Evolutionary conservation across 1,284 basidiomycete genomes (phyloP), one percentile per base, ranked within the genome.

Genomic region (Ustanciosporium gigantosporum): DNA sequence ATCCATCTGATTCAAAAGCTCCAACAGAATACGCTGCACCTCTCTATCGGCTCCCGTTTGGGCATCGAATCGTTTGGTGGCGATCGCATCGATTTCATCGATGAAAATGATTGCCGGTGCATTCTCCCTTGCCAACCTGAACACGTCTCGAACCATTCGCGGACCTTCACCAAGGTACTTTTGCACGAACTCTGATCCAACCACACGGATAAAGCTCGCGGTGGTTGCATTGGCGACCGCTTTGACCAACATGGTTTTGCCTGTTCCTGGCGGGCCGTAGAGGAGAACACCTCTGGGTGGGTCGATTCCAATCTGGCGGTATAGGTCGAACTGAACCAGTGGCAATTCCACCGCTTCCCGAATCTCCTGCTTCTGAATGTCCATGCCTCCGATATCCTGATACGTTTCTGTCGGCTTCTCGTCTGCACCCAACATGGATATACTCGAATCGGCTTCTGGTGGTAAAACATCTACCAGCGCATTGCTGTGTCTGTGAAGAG

Each of bases 291-390:
- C 92, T 32, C 91, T 85, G 36, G 92, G 95, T 20, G 95, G 95
- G 81, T 99, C 95, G 68, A 98, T 99, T 74, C 95, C 95, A 75
- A 99, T 99, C 82, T 98, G 97, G 82, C 90, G 90, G 83, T 98
- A 99, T 32, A 99, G 81, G 78, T 98, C 94, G 79, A 95, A 95
- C 80, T 98, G 89, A 13, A 72, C 56, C 31, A 99, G 82, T n/a
- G 95, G 95, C 25, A 99, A 82, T 81, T 99, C 95, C 31, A 99
- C 95, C 2, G 95, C 95, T 80, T 99, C 95, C 58, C 94, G 83
- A 66, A 99, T 98, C 81, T 99, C 95, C 81, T 98, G 95, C 82
- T 98, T 99, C 82, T 99, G 95, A 20, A 87, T 80, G 79, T 98
- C 95, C 87, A 98, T 88, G 42, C 95, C 95, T 74, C 95, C 95